A percentile compares a stretch with the other conserved stretches of the same genome.
phyloP scores from a whole-genome alignment of 2,329 filamentous ascomycete genomes.

The Calonectria pseudoturangicola region DNA sequence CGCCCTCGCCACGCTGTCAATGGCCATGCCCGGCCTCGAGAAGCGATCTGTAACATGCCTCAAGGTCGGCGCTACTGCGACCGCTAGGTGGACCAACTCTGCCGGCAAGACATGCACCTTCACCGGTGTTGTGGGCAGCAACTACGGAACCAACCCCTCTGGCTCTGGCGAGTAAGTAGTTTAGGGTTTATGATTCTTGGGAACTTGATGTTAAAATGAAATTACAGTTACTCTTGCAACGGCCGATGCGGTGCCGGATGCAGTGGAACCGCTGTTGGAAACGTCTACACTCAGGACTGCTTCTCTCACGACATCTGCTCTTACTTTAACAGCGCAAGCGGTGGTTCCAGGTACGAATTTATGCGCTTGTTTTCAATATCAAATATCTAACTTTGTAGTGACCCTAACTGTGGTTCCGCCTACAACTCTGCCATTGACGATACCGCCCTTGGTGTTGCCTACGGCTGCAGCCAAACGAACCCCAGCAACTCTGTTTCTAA shows the following conservation, averaged over 20 bases:
- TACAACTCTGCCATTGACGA: constrained; percentile 66
- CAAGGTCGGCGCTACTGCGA: constrained; percentile 59
- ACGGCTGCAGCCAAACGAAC: constrained; percentile 61
- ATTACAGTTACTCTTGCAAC: constrained; percentile 67
- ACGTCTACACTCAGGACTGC: constrained; percentile 70
- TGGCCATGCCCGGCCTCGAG: constrained; percentile 41
- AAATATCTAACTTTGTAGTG: constrained; percentile 54
- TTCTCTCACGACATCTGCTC: constrained; percentile 71
- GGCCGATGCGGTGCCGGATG: constrained; percentile 69
- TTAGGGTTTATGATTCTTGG: rapidly evolving
- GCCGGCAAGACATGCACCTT: constrained; percentile 65
- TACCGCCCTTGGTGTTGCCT: constrained; percentile 59
- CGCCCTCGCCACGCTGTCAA: constrained; percentile 35
- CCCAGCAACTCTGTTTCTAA: constrained; percentile 53
- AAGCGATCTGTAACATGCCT: constrained; percentile 50
- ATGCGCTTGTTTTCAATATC: rapidly evolving
- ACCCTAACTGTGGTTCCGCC: constrained; percentile 68
- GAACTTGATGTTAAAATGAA: neutral
- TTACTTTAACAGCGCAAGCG: constrained; percentile 69
- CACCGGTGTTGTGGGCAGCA: constrained; percentile 66
- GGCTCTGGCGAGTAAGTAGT: constrained; percentile 65
- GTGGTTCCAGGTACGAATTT: constrained; percentile 63
- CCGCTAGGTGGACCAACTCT: constrained; percentile 67
- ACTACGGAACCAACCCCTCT: constrained; percentile 65
- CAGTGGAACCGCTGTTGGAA: constrained; percentile 64